Evolutionary conservation across 352 stramenopile species (phyloP), one percentile per base, ranked within the genome.

Genomic region (Pythium folliculosum): DNA sequence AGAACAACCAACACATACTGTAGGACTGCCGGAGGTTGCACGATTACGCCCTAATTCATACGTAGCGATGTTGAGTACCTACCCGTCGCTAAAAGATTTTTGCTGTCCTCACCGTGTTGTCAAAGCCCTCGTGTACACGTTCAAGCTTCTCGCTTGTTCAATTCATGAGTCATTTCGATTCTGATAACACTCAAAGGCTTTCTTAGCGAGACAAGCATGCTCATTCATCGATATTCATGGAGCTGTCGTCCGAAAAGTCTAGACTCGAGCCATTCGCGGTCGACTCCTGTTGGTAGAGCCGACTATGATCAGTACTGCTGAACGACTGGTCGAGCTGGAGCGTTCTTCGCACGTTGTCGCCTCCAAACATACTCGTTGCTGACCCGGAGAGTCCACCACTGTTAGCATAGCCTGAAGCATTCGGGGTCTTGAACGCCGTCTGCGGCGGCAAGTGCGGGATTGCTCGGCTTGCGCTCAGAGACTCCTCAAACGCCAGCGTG

Each of bases 231-330:
- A 91, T 67, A 49, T 84, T 88, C 78, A 90, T 92, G 1, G 81
- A 91, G 53, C 83, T 91, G 51, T 91, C 83, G 60, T 93, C 81
- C 9, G 83, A 93, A 22, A 91, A 87, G 55, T 91, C 77, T 10
- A 93, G 59, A 67, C 78, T 91, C 43, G 83, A 90, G 48, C 71
- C 82, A 25, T 73, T 78, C 10, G 81, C 40, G 17, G 13, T 38
- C 45, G 23, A 49, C 13, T 62, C 59, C 19, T 63, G 43, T 32
- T 81, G 88, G 49, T 80, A 71, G 32, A 78, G 57, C 17, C 62
- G 77, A 53, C 73, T 91, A 49, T 54, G 81, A 56, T 92, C 86
- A 25, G 90, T 82, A 50, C 86, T 94, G 70, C 80, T 92, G 60
- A 83, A 87, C 7, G 86, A 90, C 48, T 90, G 71, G 27, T 94